A percentile compares a stretch with the other conserved stretches of the same genome.
phyloP scores from a whole-genome alignment of 2,329 filamentous ascomycete genomes.

The Talaromyces sp. region DNA sequence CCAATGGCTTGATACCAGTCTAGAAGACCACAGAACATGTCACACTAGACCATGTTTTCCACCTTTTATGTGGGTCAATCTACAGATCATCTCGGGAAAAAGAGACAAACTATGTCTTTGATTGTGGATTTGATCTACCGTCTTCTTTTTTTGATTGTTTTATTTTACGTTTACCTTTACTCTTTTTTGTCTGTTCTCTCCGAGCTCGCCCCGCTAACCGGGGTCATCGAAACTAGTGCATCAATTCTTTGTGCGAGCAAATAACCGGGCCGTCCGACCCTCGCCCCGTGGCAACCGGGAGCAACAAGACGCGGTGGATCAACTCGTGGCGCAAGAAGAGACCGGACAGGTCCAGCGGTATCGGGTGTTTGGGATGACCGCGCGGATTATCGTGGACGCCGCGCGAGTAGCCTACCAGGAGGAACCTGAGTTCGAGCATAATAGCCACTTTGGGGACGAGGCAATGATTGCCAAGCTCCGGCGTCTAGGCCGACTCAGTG shows the following conservation, averaged over 20 bases:
- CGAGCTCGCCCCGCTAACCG: too few species aligned
- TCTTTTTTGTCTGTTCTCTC: background rate
- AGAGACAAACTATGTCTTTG: background rate
- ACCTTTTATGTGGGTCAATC: background rate
- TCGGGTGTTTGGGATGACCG: slow-evolving; percentile 94
- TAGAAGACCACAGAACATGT: background rate
- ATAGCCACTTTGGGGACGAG: slow-evolving; percentile 67
- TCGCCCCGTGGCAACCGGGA: slow-evolving; percentile 20
- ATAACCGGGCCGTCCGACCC: slow-evolving; percentile 69
- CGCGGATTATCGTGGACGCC: slow-evolving; percentile 83
- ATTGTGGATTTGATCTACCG: background rate
- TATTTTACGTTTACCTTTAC: background rate
- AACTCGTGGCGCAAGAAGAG: slow-evolving; percentile 53
- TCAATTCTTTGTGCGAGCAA: slow-evolving; percentile 84
- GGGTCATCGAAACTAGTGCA: slow-evolving; percentile 60
- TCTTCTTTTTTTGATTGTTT: background rate
- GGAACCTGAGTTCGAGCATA: slow-evolving; percentile 81
- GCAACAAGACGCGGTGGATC: slow-evolving; percentile 43
- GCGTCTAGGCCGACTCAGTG: slow-evolving; percentile 59
- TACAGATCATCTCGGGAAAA: too few species aligned
- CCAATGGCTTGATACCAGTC: background rate
- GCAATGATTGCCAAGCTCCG: slow-evolving; percentile 63
- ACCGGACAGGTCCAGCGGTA: slow-evolving; percentile 61
- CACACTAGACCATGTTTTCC: background rate
- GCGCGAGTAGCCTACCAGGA: slow-evolving; percentile 80